Conservation (phyloP, 352 stramenopile species). For the Pythium chondricola region DNA sequence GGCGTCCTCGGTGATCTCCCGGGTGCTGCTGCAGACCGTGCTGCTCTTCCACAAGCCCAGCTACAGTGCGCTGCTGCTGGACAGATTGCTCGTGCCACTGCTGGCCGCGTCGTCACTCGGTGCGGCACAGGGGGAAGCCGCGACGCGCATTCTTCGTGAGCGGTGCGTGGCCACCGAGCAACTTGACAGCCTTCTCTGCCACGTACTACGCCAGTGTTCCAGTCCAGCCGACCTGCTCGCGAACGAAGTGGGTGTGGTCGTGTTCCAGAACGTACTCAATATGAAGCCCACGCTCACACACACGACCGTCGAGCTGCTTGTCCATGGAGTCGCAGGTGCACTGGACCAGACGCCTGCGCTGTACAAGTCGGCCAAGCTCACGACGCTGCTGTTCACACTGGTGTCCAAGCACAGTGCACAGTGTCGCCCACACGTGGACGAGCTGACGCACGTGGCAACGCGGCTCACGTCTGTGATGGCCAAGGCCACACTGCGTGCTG, state of each 20-base stretch:
- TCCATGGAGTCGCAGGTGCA: background rate
- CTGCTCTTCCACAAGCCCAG: constrained; percentile 39
- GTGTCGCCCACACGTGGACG: constrained; percentile 11
- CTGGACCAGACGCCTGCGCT: constrained; percentile 3
- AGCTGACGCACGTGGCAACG: constrained; percentile 6
- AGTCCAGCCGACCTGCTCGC: constrained; percentile 15
- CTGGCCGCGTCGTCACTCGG: constrained; percentile 30
- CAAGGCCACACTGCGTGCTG: constrained; percentile 28
- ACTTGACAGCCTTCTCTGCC: constrained; percentile 41
- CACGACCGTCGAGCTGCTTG: constrained; percentile 32
- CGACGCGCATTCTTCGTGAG: constrained; percentile 54
- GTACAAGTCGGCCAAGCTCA: constrained; percentile 21
- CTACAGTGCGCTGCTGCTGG: constrained; percentile 36
- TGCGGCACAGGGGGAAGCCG: constrained; percentile 54
- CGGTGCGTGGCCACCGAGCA: constrained; percentile 39
- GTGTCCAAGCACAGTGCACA: constrained; percentile 21
- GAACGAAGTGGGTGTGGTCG: constrained; percentile 57
- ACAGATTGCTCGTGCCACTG: constrained; percentile 51
- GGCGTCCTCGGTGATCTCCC: constrained; percentile 66
- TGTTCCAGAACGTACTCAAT: constrained; percentile 72
- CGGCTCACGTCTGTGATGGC: constrained; percentile 19
- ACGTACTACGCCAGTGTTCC: constrained; percentile 13
- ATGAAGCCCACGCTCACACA: constrained; percentile 41
- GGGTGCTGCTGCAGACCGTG: constrained; percentile 53
- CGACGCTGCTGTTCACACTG: constrained; percentile 24